Conservation (phyloP, 768 basidiomycete genomes). For the Multifurca ochricompacta region DNA sequence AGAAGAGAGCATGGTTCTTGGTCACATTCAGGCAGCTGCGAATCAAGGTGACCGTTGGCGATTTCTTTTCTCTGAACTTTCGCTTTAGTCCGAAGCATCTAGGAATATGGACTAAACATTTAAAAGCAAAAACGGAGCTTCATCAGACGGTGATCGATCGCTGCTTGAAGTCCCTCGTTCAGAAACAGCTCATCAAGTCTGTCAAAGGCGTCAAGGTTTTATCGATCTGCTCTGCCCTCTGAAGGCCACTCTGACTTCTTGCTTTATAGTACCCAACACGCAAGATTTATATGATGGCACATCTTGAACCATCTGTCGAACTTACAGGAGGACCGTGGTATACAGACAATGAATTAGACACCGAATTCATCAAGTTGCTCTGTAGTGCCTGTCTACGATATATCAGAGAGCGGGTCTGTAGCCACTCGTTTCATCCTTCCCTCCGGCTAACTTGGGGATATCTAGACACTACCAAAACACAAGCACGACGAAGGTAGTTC, state of each 20-base stretch:
- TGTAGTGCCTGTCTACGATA: conserved; percentile 71
- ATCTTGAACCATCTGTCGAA: conserved; percentile 82
- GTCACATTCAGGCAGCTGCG: conserved; percentile 69
- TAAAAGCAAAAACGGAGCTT: conserved; percentile 83
- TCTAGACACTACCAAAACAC: conserved; percentile 65
- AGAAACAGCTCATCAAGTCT: conserved; percentile 80
- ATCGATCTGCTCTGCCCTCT: conserved; percentile 21
- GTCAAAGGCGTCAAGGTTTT: conserved; percentile 81
- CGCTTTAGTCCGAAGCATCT: conserved; percentile 5
- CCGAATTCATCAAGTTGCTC: conserved; percentile 81
- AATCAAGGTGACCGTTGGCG: conserved; percentile 56
- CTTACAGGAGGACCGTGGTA: conserved; percentile 98
- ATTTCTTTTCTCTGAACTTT: neutral
- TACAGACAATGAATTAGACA: conserved; percentile 92
- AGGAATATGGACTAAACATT: conserved; percentile 94
- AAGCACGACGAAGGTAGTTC: conserved; percentile 29
- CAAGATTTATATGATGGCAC: conserved; percentile 90
- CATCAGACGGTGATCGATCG: conserved; percentile 87
- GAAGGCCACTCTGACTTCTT: neutral
- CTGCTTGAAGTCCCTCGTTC: conserved; percentile 76
- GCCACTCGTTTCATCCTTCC: conserved; percentile 14
- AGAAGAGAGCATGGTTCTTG: conserved; percentile 80
- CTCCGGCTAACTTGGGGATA: neutral
- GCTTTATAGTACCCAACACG: conserved; percentile 70
- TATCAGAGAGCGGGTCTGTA: conserved; percentile 65